Conservation (phyloP, 2,329 filamentous ascomycete species). For the Monilinia polystroma region DNA sequence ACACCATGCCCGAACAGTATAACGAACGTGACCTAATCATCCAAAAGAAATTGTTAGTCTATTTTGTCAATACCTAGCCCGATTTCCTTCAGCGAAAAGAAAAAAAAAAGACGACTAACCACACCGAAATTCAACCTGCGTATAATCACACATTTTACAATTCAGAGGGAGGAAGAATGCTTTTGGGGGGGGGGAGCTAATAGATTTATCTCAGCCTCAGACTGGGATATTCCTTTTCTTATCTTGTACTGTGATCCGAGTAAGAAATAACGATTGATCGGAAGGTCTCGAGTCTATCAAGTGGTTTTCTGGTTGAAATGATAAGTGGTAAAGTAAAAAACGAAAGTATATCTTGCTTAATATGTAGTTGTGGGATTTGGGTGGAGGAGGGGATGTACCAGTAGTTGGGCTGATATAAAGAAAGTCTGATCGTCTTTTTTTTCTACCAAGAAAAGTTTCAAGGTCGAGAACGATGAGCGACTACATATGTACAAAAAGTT, state of each 20-base stretch:
- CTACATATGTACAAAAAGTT: conserved; percentile 33
- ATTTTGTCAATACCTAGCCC: background rate
- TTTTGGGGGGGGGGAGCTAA: conserved; percentile 8
- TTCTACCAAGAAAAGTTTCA: background rate
- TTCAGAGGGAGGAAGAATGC: background rate
- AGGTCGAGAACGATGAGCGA: conserved; percentile 26
- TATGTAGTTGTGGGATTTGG: background rate
- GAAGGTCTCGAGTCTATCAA: background rate
- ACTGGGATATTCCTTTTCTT: conserved; percentile 15
- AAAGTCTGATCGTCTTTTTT: conserved; percentile 12
- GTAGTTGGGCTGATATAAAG: conserved; percentile 23
- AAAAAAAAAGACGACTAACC: conserved; percentile 13
- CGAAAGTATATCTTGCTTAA: background rate
- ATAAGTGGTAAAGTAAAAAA: background rate
- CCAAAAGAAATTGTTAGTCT: conserved; percentile 7
- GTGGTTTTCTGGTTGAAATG: background rate
- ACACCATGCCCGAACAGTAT: conserved; percentile 57
- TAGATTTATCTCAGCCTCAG: conserved; percentile 17
- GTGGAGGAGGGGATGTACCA: background rate
- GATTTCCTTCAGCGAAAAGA: background rate
- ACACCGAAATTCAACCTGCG: conserved; percentile 57
- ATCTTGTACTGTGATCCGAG: conserved; percentile 6
- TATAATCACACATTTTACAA: conserved; percentile 56
- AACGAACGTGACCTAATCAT: conserved; percentile 49
- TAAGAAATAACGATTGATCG: background rate